Base-by-base conservation (phyloP, 257 asterid genomes). In the Schizonepeta tenuifolia region DNA sequence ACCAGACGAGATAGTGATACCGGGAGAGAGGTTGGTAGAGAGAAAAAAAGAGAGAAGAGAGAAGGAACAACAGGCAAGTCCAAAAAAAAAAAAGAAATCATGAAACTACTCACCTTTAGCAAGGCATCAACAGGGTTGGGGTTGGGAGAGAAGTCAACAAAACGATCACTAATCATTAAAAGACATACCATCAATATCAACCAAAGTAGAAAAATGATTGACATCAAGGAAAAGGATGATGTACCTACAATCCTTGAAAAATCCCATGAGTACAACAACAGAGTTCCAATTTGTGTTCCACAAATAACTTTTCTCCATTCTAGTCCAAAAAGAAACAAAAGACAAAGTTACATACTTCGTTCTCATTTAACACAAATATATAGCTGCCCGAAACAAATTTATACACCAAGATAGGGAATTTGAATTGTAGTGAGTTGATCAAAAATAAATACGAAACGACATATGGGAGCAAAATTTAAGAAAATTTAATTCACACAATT, bases 201-300 rank as follows among this genome's bases (percentile, higher is more conserved):
- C 26, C 26, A 24, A 24, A 24, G 26, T 24, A 24, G 26, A 24
- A 24, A 24, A 24, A 24, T 24, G 26, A 24, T 24, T n/a, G n/a
- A n/a, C n/a, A n/a, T n/a, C n/a, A 0, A 43, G 15, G 31, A 67
- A 40, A 69, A 60, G 67, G 18, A 61, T 35, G 62, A 70, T 31
- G 64, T 79, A 87, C 98, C 97, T 93, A 92, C 97, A 91, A 79
- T 94, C 97, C 83, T 89, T 94, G 84, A 94, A 94, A 82, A 88
- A 94, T n/a, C 97, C 98, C 97, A 94, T 0, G 97, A 91, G 77
- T 91, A 94, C 85, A 94, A 76, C 72, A 94, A 70, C 13, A 94
- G 79, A 61, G 83, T 77, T 75, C 97, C 99, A 66, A 83, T 50
- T 77, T 88, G 96, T 55, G 97, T 86, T 56, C 94, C 96, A 44